phyloP scores from a whole-genome alignment of 2,329 filamentous ascomycete species.

The Botryotinia calthae region DNA sequence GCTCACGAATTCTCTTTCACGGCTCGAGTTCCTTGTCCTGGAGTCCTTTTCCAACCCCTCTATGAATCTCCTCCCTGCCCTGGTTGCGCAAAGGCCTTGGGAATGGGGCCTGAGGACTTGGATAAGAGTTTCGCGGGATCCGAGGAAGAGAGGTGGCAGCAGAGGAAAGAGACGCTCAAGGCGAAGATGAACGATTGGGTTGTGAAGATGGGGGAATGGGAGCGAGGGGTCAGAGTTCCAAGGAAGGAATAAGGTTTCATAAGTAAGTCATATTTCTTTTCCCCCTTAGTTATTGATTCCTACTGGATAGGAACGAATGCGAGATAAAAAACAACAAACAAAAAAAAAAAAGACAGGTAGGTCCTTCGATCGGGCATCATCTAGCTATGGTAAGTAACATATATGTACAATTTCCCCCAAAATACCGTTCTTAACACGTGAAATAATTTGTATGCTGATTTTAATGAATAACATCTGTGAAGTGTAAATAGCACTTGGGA shows the following conservation, averaged over 20 bases:
- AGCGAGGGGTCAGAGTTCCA: background rate
- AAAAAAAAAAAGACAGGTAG: background rate
- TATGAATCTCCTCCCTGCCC: background rate
- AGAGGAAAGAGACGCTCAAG: background rate
- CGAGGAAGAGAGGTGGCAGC: background rate
- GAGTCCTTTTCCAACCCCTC: background rate
- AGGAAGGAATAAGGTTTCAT: background rate
- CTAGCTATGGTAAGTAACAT: background rate
- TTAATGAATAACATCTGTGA: background rate
- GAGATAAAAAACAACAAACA: background rate
- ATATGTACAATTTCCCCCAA: background rate
- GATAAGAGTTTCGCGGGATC: background rate
- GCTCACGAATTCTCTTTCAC: background rate
- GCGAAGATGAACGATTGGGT: background rate
- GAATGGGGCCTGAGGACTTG: background rate
- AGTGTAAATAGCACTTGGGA: background rate
- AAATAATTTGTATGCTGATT: background rate
- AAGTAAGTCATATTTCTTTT: background rate
- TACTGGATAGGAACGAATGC: background rate
- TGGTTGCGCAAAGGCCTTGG: background rate
- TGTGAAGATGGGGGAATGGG: background rate
- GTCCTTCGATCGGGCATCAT: background rate
- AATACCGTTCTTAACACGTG: background rate
- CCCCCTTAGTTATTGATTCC: background rate
- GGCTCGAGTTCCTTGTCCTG: background rate